Base-by-base conservation (phyloP, 2,329 filamentous ascomycete genomes). In the Penicillium sp. region DNA sequence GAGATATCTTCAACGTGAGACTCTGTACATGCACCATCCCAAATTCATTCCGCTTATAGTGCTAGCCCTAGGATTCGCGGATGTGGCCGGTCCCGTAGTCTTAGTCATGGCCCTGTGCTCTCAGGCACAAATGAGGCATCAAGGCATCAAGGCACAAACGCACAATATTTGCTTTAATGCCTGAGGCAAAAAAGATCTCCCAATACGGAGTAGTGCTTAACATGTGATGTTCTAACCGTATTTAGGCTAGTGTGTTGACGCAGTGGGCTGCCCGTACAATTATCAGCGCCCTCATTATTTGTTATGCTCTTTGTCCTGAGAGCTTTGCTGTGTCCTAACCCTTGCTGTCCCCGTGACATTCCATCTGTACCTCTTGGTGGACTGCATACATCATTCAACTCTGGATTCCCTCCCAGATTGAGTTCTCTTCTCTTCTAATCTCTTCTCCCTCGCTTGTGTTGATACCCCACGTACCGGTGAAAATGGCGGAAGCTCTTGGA, bases 401-500 rank as follows among this genome's bases (percentile, higher is more conserved):
- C 45, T 45, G 37, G 25, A 7, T 11, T 49, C n/a, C 50, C 23
- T 29, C 29, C 11, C 23, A 23, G n/a, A 33, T 42, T 16, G 50
- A 44, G 42, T 19, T 45, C 47, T 48, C 31, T 50, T n/a, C 27
- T 37, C 55, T 54, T 57, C 39, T 33, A 58, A 45, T 55, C 50
- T 47, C 50, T 39, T 58, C 21, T 46, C 55, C 45, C 60, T 63
- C 58, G 26, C 60, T 60, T 57, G 46, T 63, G 57, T 67, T 67
- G 58, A 65, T 61, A 65, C 64, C 62, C 63, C 65, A 73, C 69
- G 69, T 62, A 59, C 57, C 54, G 47, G 52, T 58, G 58, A 72
- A 71, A 64, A 90, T 89, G 86, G 82, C 86, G 68, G 77, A 81
- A 63, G 82, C 85, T 74, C 78, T 88, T 63, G 78, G 83, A 72